Percentiles rank a stretch among this genome's conserved stretches.
Conservation (phyloP, 176 grass and related monocot genomes). For the Thinopyrum elongatum region DNA sequence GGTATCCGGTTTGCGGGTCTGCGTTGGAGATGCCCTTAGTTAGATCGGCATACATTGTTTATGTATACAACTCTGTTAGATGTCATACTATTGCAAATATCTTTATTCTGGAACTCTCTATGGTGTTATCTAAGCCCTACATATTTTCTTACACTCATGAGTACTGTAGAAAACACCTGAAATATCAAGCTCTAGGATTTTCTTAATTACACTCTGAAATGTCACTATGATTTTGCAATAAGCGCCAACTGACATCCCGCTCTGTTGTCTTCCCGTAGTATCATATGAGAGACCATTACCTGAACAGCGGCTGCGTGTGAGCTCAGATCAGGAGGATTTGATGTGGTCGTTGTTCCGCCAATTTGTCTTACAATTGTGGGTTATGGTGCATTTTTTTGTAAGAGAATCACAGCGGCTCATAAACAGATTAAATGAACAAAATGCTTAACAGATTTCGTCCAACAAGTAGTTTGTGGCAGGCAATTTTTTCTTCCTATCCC, state of each 20-base stretch:
- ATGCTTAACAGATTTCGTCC: background rate
- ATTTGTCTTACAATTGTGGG: background rate
- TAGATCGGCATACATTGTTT: background rate
- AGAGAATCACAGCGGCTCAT: background rate
- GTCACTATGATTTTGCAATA: background rate
- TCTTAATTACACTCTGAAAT: no score
- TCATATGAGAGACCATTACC: background rate
- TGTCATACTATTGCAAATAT: no score
- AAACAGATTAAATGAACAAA: background rate
- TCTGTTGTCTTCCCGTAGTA: background rate
- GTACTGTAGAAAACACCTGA: background rate
- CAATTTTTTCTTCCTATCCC: background rate
- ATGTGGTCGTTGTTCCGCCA: background rate
- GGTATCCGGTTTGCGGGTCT: no score
- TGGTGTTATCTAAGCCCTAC: no score
- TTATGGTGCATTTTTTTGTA: background rate
- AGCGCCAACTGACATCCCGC: background rate
- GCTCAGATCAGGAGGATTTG: slow-evolving; percentile 31
- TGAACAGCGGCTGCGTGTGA: slow-evolving; percentile 61
- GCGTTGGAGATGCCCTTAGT: background rate
- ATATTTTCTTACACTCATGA: no score
- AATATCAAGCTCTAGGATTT: no score
- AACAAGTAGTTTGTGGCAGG: background rate
- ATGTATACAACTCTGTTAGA: no score
- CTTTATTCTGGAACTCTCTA: no score